Percentiles rank a stretch among this genome's conserved stretches.
Evolutionary conservation across 495 filamentous ascomycete genomes (phyloP).

Genomic region (Cercophora samala): DNA sequence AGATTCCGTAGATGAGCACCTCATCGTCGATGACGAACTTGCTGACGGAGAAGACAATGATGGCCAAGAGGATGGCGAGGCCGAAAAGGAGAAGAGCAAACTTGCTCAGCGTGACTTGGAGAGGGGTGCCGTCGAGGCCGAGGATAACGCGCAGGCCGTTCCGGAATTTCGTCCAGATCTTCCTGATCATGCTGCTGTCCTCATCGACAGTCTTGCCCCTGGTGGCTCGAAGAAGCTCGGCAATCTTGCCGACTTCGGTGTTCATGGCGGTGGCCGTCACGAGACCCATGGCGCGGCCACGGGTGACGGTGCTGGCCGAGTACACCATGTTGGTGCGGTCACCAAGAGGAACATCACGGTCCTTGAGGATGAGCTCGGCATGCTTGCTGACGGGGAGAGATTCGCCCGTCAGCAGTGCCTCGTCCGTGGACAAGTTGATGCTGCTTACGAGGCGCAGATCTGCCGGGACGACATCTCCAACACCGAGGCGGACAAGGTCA

Average conservation of each 20-base stretch:
- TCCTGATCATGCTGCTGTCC: constrained; percentile 35
- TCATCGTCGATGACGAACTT: constrained; percentile 65
- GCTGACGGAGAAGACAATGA: constrained; percentile 77
- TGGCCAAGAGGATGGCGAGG: constrained; percentile 67
- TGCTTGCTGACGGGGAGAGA: constrained; percentile 50
- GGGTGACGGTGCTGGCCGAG: constrained; percentile 62
- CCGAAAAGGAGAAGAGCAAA: constrained; percentile 71
- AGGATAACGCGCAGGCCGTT: constrained; percentile 38
- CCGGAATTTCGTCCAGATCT: constrained; percentile 16
- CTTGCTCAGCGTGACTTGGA: constrained; percentile 73
- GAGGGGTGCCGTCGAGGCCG: constrained; percentile 70
- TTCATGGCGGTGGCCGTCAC: constrained; percentile 69
- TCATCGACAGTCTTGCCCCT: constrained; percentile 54
- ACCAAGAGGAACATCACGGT: constrained; percentile 53
- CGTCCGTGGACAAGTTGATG: constrained; percentile 60
- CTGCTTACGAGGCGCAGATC: constrained; percentile 71
- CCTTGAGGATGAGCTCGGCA: constrained; percentile 33
- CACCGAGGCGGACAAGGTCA: constrained; percentile 73
- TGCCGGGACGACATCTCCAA: constrained; percentile 78
- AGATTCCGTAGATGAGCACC: constrained; percentile 79
- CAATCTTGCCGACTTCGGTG: constrained; percentile 81
- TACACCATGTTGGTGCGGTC: constrained; percentile 70
- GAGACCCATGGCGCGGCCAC: constrained; percentile 63
- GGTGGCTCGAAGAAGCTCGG: constrained; percentile 53
- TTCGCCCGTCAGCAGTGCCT: constrained; percentile 61